phyloP scores from a whole-genome alignment of 2,329 filamentous ascomycete genomes.

The Amylocarpus encephaloides region DNA sequence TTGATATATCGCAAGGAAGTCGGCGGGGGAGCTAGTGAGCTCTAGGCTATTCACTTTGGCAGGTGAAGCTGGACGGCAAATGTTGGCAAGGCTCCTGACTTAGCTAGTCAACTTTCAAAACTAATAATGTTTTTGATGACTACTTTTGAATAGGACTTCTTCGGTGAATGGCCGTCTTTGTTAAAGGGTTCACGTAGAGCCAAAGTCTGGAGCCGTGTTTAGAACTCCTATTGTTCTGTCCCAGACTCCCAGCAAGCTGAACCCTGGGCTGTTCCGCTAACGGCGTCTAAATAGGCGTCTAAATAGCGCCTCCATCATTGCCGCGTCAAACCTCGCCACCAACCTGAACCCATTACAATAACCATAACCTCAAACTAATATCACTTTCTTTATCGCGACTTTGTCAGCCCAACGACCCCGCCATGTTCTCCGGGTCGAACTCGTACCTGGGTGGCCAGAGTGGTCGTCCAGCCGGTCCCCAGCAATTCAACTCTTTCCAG shows the following conservation, averaged over 20 bases:
- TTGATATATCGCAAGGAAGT: too few relatives aligned
- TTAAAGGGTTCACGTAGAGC: neutral
- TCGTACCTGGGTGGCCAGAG: slow-evolving; percentile 76
- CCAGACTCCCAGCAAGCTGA: too few relatives aligned
- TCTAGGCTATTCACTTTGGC: too few relatives aligned
- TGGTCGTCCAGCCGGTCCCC: slow-evolving; percentile 64
- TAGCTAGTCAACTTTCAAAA: too few relatives aligned
- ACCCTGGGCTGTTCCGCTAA: too few relatives aligned
- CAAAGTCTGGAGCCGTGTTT: neutral
- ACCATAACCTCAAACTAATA: neutral
- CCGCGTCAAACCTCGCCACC: slow-evolving; percentile 6
- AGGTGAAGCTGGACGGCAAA: too few relatives aligned
- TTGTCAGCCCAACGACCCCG: slow-evolving; percentile 15
- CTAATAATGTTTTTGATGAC: too few relatives aligned
- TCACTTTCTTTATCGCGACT: slow-evolving; percentile 8
- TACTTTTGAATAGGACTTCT: too few relatives aligned
- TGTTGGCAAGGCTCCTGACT: too few relatives aligned
- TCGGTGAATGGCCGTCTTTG: too few relatives aligned
- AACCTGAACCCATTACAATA: neutral
- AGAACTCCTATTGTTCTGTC: too few relatives aligned
- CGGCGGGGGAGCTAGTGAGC: too few relatives aligned
- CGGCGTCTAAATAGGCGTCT: slow-evolving; percentile 3
- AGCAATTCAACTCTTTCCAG: slow-evolving; percentile 47
- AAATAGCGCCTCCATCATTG: slow-evolving; percentile 17
- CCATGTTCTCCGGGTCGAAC: slow-evolving; percentile 88